These are phyloP conservation scores for Niebla homalea DNA, from an alignment of 495 filamentous ascomycete genomes.

Conservation along the genomic window DNA sequence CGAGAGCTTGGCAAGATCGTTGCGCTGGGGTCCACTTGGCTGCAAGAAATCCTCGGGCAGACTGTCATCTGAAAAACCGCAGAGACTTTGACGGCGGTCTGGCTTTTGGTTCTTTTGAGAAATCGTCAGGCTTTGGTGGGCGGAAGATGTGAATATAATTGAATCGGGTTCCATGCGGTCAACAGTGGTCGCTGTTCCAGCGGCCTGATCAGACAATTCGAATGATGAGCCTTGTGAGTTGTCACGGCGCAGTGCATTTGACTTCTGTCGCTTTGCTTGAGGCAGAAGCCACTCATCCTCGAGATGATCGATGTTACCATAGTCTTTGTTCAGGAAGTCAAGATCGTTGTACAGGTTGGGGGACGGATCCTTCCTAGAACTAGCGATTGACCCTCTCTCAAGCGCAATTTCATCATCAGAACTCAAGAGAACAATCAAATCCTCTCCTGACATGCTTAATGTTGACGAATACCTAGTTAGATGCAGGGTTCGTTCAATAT, in stretches of 20 bases:
- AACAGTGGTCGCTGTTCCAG: neutral
- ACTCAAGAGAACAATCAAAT: conserved; percentile 16
- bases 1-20: neutral
- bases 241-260: conserved; percentile 18
- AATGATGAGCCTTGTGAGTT: conserved; percentile 2
- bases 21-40: neutral
- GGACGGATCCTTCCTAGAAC: neutral
- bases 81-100: conserved; percentile 16
- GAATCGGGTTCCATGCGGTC: conserved; percentile 27
- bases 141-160: conserved; percentile 41
- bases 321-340: conserved; percentile 37
- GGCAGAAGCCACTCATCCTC: conserved; percentile 25
- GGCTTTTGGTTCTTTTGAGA: conserved; percentile 6
- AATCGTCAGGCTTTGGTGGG: conserved; percentile 12
- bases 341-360: conserved; percentile 1
- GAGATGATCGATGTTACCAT: conserved; percentile 28
- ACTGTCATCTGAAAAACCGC: conserved; percentile 27
- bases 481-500: no score
- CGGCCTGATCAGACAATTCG: conserved; percentile 14
- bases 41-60: conserved; percentile 13
- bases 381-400: neutral
- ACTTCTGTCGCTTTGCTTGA: conserved; percentile 28
- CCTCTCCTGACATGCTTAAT: conserved; percentile 5
- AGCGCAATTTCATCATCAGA: conserved; percentile 13
- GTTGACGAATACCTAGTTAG: neutral